Conservation (phyloP, 305 asterid species). For the Fraxinus platypoda region DNA sequence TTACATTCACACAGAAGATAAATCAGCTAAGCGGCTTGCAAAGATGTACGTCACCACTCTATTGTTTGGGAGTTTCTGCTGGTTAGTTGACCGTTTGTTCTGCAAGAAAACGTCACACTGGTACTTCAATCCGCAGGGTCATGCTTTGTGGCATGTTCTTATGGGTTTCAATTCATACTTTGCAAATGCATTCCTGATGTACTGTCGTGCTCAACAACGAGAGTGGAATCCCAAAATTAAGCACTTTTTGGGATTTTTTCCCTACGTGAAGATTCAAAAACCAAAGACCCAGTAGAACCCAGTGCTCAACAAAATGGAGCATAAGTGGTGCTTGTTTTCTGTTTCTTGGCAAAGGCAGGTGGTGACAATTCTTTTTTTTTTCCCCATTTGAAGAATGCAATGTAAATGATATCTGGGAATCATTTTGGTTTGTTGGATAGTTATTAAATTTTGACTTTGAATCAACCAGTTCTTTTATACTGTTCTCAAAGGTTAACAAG, state of each 20-base stretch:
- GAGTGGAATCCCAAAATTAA: slow-evolving; percentile 72
- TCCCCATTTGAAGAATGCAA: not conserved
- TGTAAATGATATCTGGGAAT: slow-evolving; percentile 49
- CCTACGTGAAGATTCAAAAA: slow-evolving; percentile 75
- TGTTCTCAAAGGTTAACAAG: not conserved
- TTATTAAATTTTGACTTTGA: not conserved
- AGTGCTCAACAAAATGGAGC: slow-evolving; percentile 4
- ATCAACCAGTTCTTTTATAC: not conserved
- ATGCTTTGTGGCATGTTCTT: slow-evolving; percentile 77
- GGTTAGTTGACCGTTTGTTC: slow-evolving; percentile 65
- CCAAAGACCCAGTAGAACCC: slow-evolving; percentile 59
- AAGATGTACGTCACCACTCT: slow-evolving; percentile 63
- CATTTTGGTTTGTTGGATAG: slow-evolving; percentile 31
- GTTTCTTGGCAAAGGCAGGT: slow-evolving; percentile 21
- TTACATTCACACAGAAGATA: slow-evolving; percentile 75
- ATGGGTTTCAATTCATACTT: slow-evolving; percentile 86
- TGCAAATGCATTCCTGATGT: slow-evolving; percentile 79
- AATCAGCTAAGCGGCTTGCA: slow-evolving; percentile 64
- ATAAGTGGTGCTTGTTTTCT: slow-evolving; percentile 14
- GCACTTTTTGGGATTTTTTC: slow-evolving; percentile 56
- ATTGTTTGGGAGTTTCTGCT: slow-evolving; percentile 50
- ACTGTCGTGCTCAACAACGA: slow-evolving; percentile 85
- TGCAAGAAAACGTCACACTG: slow-evolving; percentile 51
- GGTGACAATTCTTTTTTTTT: slow-evolving; percentile 13
- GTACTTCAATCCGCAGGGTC: slow-evolving; percentile 78